A percentile compares a stretch with the other conserved stretches of the same genome.
These are phyloP conservation scores for Cercospora beticola DNA, from an alignment of 2,329 filamentous ascomycete species.

Conservation along the genomic window DNA sequence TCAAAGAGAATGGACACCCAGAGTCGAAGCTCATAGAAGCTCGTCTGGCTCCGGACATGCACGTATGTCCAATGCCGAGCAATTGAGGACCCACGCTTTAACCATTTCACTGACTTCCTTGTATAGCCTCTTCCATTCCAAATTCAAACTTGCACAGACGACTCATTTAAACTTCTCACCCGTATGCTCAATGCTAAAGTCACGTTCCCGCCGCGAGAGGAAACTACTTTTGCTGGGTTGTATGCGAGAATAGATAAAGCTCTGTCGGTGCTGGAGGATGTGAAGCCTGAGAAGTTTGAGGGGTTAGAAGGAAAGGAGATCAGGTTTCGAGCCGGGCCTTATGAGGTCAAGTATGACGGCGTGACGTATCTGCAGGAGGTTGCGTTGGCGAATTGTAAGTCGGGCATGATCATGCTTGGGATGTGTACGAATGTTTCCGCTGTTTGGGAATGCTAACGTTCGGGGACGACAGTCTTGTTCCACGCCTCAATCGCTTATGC, in stretches of 20 bases:
- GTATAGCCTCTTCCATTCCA: conserved; percentile 47
- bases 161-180: conserved; percentile 41
- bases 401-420: no score
- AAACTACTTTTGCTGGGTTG: conserved; percentile 54
- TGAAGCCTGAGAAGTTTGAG: conserved; percentile 46
- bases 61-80: no score
- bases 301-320: conserved; percentile 29
- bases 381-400: conserved; percentile 53
- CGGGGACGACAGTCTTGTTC: conserved; percentile 52
- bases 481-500: conserved; percentile 60
- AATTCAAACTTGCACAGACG: conserved; percentile 43
- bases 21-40: conserved; percentile 42
- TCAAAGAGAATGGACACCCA: conserved; percentile 40
- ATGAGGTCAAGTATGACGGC: conserved; percentile 44
- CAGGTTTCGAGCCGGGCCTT: conserved; percentile 36
- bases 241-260: conserved; percentile 50
- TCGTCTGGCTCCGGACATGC: conserved; percentile 52
- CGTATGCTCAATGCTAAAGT: conserved; percentile 42
- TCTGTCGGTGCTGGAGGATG: conserved; percentile 47
- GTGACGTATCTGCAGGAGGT: conserved; percentile 51
- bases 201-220: conserved; percentile 29
- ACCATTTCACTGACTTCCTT: no score
- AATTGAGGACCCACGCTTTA: no score
- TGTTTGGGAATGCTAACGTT: background rate
- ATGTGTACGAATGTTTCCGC: background rate